phyloP scores from a whole-genome alignment of 768 basidiomycete genomes.

The Podaxis carcinomalis region DNA sequence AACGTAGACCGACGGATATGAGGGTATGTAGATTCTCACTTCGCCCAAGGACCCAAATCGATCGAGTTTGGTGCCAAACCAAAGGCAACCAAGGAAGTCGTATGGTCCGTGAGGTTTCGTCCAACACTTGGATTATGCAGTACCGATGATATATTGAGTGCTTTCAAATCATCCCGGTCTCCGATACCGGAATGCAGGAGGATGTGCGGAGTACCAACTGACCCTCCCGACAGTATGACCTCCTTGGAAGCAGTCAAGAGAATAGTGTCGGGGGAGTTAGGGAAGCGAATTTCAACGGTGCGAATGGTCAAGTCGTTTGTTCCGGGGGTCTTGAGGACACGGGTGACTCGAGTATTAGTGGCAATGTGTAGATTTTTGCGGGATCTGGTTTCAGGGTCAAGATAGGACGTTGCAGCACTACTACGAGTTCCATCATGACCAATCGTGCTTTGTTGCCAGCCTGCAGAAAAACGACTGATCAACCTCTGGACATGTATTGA shows the following conservation, averaged over 20 bases:
- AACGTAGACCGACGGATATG: background rate
- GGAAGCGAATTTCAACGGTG: slow-evolving; percentile 9
- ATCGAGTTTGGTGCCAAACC: background rate
- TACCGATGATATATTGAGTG: slow-evolving; percentile 19
- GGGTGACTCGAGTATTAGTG: slow-evolving; percentile 22
- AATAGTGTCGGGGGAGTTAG: background rate
- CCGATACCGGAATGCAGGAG: slow-evolving; percentile 18
- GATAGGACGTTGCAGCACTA: slow-evolving; percentile 23
- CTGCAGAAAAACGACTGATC: background rate
- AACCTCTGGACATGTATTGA: background rate
- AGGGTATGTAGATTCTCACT: background rate
- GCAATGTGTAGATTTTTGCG: slow-evolving; percentile 28
- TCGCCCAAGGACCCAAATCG: slow-evolving; percentile 8
- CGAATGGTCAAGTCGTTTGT: slow-evolving; percentile 1
- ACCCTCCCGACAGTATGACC: slow-evolving; percentile 14
- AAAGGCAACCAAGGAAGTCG: background rate
- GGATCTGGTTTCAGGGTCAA: slow-evolving; percentile 15
- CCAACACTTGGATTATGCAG: slow-evolving; percentile 26
- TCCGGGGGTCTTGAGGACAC: slow-evolving; percentile 7
- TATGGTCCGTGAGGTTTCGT: slow-evolving; percentile 24
- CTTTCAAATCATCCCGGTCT: slow-evolving; percentile 9
- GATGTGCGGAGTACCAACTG: slow-evolving; percentile 15
- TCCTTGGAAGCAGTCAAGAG: slow-evolving; percentile 19
- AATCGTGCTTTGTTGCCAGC: slow-evolving; percentile 20
- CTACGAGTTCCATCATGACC: slow-evolving; percentile 19